A percentile compares a stretch with the other conserved stretches of the same genome.
phyloP scores from a whole-genome alignment of 176 grass and related monocot species.

The Eleusine coracana region DNA sequence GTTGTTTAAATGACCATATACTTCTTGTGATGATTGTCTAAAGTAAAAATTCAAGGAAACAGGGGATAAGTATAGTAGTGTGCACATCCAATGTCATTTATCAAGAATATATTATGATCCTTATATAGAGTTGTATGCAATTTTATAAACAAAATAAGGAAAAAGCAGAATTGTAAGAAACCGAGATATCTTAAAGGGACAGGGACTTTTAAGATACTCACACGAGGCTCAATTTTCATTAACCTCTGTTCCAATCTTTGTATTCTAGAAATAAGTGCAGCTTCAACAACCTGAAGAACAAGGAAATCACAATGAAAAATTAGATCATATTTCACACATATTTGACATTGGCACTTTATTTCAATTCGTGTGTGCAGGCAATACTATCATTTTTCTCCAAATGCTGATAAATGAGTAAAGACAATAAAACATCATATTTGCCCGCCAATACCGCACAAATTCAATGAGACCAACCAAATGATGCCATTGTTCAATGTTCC shows the following conservation, averaged over 20 bases:
- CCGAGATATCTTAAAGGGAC: background rate
- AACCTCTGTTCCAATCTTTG: slow-evolving; percentile 78
- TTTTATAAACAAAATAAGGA: slow-evolving; percentile 22
- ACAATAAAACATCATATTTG: slow-evolving; percentile 1
- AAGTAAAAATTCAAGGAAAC: slow-evolving; percentile 25
- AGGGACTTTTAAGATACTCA: slow-evolving; percentile 63
- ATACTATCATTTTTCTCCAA: background rate
- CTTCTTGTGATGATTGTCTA: slow-evolving; percentile 3
- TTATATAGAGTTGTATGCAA: slow-evolving; percentile 2
- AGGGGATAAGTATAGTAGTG: background rate
- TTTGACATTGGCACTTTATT: background rate
- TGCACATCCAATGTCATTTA: background rate
- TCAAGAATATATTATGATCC: background rate
- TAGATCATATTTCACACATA: slow-evolving; percentile 10
- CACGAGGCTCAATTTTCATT: slow-evolving; percentile 91
- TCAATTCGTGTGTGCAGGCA: background rate
- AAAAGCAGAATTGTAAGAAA: slow-evolving; percentile 16
- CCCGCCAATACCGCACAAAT: background rate
- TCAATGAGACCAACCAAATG: background rate
- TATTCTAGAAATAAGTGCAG: slow-evolving; percentile 92
- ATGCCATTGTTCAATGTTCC: slow-evolving; percentile 17
- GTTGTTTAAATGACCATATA: background rate
- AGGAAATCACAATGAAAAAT: slow-evolving; percentile 25
- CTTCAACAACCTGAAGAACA: slow-evolving; percentile 87
- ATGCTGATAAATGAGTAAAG: background rate